Percentiles rank a stretch among this genome's conserved stretches.
phyloP scores from a whole-genome alignment of 257 asterid species.

The Solanum clarkiae region DNA sequence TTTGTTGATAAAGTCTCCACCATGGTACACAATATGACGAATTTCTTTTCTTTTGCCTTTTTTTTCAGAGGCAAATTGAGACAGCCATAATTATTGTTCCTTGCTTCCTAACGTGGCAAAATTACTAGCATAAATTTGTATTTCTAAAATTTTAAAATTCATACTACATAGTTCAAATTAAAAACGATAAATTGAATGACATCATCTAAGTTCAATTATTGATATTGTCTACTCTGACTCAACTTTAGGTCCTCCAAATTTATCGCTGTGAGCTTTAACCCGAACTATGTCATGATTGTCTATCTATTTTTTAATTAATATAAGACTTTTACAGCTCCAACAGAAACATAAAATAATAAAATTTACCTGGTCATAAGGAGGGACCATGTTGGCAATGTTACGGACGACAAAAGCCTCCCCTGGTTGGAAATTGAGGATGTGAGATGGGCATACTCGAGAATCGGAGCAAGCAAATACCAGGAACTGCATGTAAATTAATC shows the following conservation, averaged over 20 bases:
- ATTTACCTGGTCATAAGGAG: conserved; percentile 32
- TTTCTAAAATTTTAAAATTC: too few relatives aligned
- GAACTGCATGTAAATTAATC: conserved; percentile 11
- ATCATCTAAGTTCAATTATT: too few relatives aligned
- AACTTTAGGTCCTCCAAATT: too few relatives aligned
- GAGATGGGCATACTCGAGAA: conserved; percentile 42
- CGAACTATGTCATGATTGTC: neutral
- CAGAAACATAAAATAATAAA: too few relatives aligned
- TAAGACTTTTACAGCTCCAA: too few relatives aligned
- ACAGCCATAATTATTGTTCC: too few relatives aligned
- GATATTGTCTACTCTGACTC: too few relatives aligned
- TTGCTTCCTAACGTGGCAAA: too few relatives aligned
- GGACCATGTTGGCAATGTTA: conserved; percentile 47
- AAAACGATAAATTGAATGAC: too few relatives aligned
- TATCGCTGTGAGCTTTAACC: neutral
- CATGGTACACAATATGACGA: neutral
- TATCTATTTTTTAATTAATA: neutral
- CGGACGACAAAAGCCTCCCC: conserved; percentile 43
- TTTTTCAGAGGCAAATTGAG: neutral
- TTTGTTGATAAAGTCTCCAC: neutral
- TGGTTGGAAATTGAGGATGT: conserved; percentile 33
- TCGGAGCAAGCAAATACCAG: conserved; percentile 41
- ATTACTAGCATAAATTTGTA: too few relatives aligned
- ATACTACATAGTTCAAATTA: too few relatives aligned
- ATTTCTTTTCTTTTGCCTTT: neutral